Evolutionary conservation across 2,329 filamentous ascomycete genomes (phyloP).

Genomic region (Fusarium bactridioides): DNA sequence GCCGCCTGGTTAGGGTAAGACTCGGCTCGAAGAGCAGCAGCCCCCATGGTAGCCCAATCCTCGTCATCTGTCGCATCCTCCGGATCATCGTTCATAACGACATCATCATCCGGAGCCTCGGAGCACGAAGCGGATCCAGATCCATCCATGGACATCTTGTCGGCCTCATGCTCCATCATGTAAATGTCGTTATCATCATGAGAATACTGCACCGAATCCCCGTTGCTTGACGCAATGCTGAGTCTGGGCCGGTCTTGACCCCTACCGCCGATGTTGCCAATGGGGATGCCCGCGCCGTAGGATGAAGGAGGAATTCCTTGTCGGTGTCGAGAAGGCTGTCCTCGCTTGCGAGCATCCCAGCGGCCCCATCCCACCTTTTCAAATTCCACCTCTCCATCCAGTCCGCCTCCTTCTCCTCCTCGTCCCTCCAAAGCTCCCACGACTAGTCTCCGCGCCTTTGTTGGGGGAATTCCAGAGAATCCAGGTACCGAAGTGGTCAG

Average conservation of each 20-base stretch:
- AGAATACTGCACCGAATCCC: slow-evolving; percentile 78
- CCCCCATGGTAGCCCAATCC: slow-evolving; percentile 91
- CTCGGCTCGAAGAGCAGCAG: slow-evolving; percentile 78
- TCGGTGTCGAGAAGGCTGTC: slow-evolving; percentile 62
- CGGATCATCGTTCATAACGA: slow-evolving; percentile 75
- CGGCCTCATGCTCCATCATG: slow-evolving; percentile 85
- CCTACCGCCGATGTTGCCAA: slow-evolving; percentile 56
- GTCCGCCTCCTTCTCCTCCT: slow-evolving; percentile 67
- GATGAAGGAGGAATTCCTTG: slow-evolving; percentile 52
- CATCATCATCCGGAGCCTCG: slow-evolving; percentile 73
- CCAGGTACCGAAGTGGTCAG: slow-evolving; percentile 92
- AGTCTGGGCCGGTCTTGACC: slow-evolving; percentile 58
- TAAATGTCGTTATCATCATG: slow-evolving; percentile 70
- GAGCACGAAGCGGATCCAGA: slow-evolving; percentile 78
- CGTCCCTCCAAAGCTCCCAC: slow-evolving; percentile 91
- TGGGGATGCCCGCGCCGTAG: slow-evolving; percentile 64
- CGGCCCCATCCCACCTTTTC: slow-evolving; percentile 98
- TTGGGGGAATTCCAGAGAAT: slow-evolving; percentile 86
- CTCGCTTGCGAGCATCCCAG: slow-evolving; percentile 85
- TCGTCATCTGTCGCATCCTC: slow-evolving; percentile 93
- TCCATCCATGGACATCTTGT: slow-evolving; percentile 90
- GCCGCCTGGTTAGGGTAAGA: slow-evolving; percentile 66
- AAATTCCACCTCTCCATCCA: slow-evolving; percentile 79
- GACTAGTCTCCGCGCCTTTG: slow-evolving; percentile 88
- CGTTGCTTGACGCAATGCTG: slow-evolving; percentile 66